phyloP scores from a whole-genome alignment of 257 asterid genomes.

The Solanum sparsipilum region DNA sequence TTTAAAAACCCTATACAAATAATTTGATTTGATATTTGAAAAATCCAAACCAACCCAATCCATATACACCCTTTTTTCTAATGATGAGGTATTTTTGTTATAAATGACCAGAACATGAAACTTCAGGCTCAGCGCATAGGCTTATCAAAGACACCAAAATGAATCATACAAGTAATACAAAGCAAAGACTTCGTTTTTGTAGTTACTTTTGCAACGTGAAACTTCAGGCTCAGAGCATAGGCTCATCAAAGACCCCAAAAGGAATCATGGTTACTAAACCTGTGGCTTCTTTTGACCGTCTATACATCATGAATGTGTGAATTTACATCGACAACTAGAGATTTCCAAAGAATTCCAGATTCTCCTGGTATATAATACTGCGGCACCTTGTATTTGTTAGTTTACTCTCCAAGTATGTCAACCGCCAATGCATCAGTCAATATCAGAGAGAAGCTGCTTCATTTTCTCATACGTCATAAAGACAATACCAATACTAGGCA shows the following conservation, averaged over 20 bases:
- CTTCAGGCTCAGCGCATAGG: background rate
- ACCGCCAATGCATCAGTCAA: constrained; percentile 25
- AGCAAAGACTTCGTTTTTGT: background rate
- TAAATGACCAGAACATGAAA: too few relatives aligned
- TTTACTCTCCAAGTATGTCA: background rate
- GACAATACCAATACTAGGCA: constrained; percentile 69
- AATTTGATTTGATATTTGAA: too few relatives aligned
- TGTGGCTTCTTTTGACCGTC: background rate
- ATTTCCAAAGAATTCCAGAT: background rate
- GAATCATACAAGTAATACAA: too few relatives aligned
- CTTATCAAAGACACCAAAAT: too few relatives aligned
- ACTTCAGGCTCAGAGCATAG: background rate
- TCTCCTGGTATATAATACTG: background rate
- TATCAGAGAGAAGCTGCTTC: constrained; percentile 52
- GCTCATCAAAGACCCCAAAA: background rate
- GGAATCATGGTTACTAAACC: background rate
- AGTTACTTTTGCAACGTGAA: background rate
- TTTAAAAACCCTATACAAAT: too few relatives aligned
- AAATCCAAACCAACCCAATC: too few relatives aligned
- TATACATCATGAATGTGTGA: background rate
- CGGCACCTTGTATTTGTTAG: background rate
- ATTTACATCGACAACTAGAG: background rate
- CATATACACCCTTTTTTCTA: too few relatives aligned
- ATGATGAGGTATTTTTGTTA: too few relatives aligned
- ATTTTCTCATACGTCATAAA: constrained; percentile 77